Conservation (phyloP, 352 stramenopile species). For the Phytopythium litorale region DNA sequence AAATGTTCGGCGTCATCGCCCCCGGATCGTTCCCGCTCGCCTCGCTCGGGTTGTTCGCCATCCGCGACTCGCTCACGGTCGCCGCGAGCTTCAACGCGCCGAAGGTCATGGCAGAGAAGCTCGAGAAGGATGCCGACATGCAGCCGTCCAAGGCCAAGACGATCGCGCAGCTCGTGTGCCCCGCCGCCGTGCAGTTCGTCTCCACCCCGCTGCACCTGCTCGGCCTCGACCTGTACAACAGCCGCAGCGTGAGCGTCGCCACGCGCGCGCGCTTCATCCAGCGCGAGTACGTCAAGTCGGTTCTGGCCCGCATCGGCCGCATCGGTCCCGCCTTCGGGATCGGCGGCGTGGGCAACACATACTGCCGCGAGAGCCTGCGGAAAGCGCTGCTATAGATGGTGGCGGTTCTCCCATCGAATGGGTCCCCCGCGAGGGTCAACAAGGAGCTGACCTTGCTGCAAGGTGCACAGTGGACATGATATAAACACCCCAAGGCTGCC, state of each 20-base stretch:
- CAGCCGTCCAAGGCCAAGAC: constrained; percentile 48
- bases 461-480: not conserved
- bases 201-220: constrained; percentile 89
- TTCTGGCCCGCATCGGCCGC: constrained; percentile 73
- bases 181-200: constrained; percentile 81
- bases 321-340: constrained; percentile 90
- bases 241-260: constrained; percentile 22
- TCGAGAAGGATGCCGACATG: constrained; percentile 50
- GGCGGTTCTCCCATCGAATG: not conserved
- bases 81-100: constrained; percentile 88
- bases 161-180: constrained; percentile 77
- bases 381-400: constrained; percentile 18
- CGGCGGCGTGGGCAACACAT: constrained; percentile 84
- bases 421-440: not conserved
- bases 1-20: constrained; percentile 88
- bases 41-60: constrained; percentile 83
- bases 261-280: constrained; percentile 57
- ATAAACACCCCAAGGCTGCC: not conserved
- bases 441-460: not conserved
- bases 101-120: constrained; percentile 52
- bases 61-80: constrained; percentile 85
- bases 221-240: constrained; percentile 90
- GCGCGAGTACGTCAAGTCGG: constrained; percentile 85
- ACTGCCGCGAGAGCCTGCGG: constrained; percentile 50
- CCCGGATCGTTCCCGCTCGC: constrained; percentile 70